Evolutionary conservation across 2,329 filamentous ascomycete species (phyloP), one percentile per base, ranked within the genome.

Genomic region (Xylariaceae sp.): DNA sequence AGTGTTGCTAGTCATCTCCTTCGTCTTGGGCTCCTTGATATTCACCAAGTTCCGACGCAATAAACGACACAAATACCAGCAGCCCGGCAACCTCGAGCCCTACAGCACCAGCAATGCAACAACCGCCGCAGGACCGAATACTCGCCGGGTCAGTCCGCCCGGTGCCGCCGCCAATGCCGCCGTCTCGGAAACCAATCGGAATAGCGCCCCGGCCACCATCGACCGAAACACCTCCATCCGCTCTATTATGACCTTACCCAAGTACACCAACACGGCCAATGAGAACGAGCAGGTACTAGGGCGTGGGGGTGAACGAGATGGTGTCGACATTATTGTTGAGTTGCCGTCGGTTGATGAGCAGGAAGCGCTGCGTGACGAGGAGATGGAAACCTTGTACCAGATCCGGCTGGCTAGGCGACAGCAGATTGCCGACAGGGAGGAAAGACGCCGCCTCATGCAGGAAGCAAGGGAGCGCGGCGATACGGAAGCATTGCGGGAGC

Each of bases 331-430:
- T 3, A 92, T 99, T 0, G 76, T 97, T 10, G 92, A 97, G 72
- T 85, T 89, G 65, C 92, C 92, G 0, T 90, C 88, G 0, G 82
- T 79, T 7, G 90, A 96, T 55, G 88, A 92, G 56, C 86, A 95
- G 65, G 91, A 96, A 72, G 75, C 77, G 1, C 77, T 91, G 56
- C 83, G 94, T 10, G 92, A 97, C 64, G 85, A 90, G 34, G 90
- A 97, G 73, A 97, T 97, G 94, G 89, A 94, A 63, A 85, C 89
- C 0, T 75, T 97, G 47, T 97, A 96, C 73, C 91, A 96, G 73
- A 93, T 97, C 60, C 87, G 94, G 10, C 72, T 89, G 10, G 86
- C 90, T 15, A 84, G 94, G 56, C 84, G 92, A 55, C 80, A 84
- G 58, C 88, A 95, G 72, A 80, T 88, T 45, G 84, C 85, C 3